phyloP scores from a whole-genome alignment of 1,139 yeast genomes.

The Yamadazyma sp. region DNA sequence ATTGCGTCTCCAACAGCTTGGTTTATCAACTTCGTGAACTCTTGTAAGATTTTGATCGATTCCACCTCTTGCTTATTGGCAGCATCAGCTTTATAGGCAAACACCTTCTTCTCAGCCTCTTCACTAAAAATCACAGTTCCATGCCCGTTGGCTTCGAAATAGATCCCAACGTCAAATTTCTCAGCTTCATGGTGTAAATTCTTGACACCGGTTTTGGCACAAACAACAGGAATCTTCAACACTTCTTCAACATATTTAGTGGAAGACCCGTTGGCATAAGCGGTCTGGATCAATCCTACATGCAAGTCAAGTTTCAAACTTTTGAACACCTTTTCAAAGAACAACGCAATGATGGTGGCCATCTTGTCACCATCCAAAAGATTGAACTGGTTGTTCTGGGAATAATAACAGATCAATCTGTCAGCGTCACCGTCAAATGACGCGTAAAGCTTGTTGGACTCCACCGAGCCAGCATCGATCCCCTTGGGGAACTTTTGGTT shows the following conservation, averaged over 20 bases:
- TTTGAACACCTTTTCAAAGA: constrained; percentile 53
- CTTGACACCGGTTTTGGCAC: constrained; percentile 96
- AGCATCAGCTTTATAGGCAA: constrained; percentile 21
- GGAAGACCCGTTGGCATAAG: constrained; percentile 94
- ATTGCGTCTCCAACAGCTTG: constrained; percentile 98
- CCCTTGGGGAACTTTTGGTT: constrained; percentile 76
- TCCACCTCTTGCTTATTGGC: constrained; percentile 24
- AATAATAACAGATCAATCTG: constrained; percentile 81
- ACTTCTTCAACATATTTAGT: constrained; percentile 66
- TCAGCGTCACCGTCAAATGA: constrained; percentile 99
- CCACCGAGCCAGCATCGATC: constrained; percentile 32
- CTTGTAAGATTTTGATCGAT: constrained; percentile 54
- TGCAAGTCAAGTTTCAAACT: constrained; percentile 40
- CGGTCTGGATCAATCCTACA: constrained; percentile 94
- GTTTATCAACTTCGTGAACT: constrained; percentile 72
- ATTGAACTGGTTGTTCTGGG: constrained; percentile 50
- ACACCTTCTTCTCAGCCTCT: constrained; percentile 44
- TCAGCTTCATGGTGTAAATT: constrained; percentile 90
- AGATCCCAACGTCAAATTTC: constrained; percentile 84
- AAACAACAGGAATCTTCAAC: constrained; percentile 74
- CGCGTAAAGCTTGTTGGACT: constrained; percentile 55
- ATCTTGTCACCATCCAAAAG: constrained; percentile 93
- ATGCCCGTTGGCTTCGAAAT: constrained; percentile 99
- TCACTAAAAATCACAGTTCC: constrained; percentile 88
- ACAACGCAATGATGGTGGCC: constrained; percentile 78